These are phyloP conservation scores for Didymella pinodella DNA, from an alignment of 2,329 filamentous ascomycete genomes.

Conservation along the genomic window DNA sequence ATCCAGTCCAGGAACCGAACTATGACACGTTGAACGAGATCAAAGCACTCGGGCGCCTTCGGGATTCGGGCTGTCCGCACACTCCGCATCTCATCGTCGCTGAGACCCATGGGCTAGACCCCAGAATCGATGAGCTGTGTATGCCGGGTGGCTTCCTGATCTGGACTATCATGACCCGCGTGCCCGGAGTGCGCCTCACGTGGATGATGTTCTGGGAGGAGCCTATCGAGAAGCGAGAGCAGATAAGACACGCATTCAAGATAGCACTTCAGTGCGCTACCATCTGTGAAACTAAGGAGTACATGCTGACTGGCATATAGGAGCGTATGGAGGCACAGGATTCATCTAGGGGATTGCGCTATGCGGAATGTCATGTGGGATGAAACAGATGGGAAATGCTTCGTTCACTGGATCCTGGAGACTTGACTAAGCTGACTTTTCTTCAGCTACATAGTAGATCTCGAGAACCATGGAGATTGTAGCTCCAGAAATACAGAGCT, in stretches of 20 bases:
- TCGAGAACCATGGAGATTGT: not conserved
- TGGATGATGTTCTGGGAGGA: not conserved
- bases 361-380: conserved; percentile 9
- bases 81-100: not conserved
- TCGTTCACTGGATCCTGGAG: not conserved
- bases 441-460: conserved; percentile 1
- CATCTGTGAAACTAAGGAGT: no score
- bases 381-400: conserved; percentile 3
- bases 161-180: not conserved
- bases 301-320: not conserved
- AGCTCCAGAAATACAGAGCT: not conserved
- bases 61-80: not conserved
- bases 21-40: not conserved
- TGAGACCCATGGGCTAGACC: not conserved
- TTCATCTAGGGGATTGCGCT: not conserved
- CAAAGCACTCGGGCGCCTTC: not conserved
- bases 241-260: conserved; percentile 6
- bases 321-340: not conserved
- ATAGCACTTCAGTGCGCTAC: not conserved
- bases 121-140: not conserved
- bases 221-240: not conserved
- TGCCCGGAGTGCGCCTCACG: not conserved
- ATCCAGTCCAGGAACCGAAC: not conserved
- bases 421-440: not conserved
- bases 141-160: conserved; percentile 1